These are phyloP conservation scores for Cladosporium sphaerospermum DNA, from an alignment of 2,329 filamentous ascomycete species.

Conservation along the genomic window DNA sequence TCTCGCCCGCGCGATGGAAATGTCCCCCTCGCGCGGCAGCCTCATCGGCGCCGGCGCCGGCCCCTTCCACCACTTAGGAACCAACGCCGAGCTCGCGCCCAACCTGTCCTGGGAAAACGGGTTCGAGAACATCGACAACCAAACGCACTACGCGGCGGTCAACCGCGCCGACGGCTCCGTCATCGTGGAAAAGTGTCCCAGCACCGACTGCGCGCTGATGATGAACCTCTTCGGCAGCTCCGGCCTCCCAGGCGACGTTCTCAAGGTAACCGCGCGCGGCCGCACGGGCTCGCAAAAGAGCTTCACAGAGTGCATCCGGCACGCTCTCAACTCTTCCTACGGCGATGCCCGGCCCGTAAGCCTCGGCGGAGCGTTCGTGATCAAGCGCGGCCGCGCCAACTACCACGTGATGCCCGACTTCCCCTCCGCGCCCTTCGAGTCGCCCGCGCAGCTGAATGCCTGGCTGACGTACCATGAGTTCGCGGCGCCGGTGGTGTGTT, in stretches of 20 bases:
- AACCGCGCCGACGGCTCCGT: conserved; percentile 33
- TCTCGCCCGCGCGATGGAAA: conserved; percentile 23
- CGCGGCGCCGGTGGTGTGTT: conserved; percentile 26
- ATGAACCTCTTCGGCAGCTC: conserved; percentile 26
- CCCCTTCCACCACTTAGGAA: conserved; percentile 23
- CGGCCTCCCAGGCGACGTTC: conserved; percentile 21
- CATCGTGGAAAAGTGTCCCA: conserved; percentile 15
- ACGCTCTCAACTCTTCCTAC: conserved; percentile 18
- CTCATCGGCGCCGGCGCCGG: conserved; percentile 27
- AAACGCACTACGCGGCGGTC: conserved; percentile 32
- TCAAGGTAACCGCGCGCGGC: conserved; percentile 24
- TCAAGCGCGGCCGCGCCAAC: conserved; percentile 22
- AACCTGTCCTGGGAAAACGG: conserved; percentile 23
- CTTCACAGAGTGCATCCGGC: conserved; percentile 25
- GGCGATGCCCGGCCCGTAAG: conserved; percentile 20
- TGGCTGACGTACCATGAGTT: conserved; percentile 28
- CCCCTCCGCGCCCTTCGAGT: conserved; percentile 21
- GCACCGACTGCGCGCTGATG: conserved; percentile 27
- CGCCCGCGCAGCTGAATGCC: conserved; percentile 22
- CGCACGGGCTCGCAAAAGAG: conserved; percentile 21
- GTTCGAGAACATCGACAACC: conserved; percentile 20
- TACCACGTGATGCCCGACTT: conserved; percentile 30
- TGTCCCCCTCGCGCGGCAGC: conserved; percentile 19
- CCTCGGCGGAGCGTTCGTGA: conserved; percentile 25
- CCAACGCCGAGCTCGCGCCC: conserved; percentile 25